Conservation (phyloP, 2,329 filamentous ascomycete species). For the Gaeumannomyces tritici region DNA sequence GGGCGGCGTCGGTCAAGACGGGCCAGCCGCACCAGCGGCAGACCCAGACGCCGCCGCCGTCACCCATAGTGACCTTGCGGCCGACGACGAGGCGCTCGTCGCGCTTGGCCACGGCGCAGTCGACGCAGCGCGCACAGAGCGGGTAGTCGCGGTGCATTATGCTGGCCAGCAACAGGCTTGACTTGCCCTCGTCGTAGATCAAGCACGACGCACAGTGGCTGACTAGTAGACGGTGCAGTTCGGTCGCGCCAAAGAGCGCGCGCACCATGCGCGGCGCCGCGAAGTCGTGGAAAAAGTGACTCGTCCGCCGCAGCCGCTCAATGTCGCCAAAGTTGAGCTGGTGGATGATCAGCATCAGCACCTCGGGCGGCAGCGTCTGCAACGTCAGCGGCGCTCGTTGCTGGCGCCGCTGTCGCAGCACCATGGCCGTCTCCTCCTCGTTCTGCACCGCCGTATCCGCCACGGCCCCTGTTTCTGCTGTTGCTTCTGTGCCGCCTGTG, state of each 20-base stretch:
- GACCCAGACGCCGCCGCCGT: constrained; percentile 22
- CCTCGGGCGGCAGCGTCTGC: constrained; percentile 28
- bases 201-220: constrained; percentile 32
- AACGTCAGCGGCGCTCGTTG: constrained; percentile 11
- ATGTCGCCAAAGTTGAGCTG: constrained; percentile 32
- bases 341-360: constrained; percentile 29
- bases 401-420: neutral
- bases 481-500: neutral
- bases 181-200: constrained; percentile 19
- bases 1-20: constrained; percentile 18
- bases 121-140: constrained; percentile 28
- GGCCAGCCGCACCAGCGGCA: constrained; percentile 36
- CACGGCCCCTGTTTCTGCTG: neutral
- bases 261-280: constrained; percentile 25
- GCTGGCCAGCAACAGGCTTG: constrained; percentile 21
- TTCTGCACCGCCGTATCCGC: neutral
- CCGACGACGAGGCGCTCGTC: constrained; percentile 28
- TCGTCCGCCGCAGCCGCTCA: constrained; percentile 30
- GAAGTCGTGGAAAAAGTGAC: constrained; percentile 22
- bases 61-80: constrained; percentile 25
- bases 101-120: constrained; percentile 23
- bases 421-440: neutral
- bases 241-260: constrained; percentile 22
- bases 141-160: constrained; percentile 22
- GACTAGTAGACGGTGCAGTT: constrained; percentile 19